phyloP scores from a whole-genome alignment of 2,329 filamentous ascomycete genomes.

The Aspergillus ibericus region DNA sequence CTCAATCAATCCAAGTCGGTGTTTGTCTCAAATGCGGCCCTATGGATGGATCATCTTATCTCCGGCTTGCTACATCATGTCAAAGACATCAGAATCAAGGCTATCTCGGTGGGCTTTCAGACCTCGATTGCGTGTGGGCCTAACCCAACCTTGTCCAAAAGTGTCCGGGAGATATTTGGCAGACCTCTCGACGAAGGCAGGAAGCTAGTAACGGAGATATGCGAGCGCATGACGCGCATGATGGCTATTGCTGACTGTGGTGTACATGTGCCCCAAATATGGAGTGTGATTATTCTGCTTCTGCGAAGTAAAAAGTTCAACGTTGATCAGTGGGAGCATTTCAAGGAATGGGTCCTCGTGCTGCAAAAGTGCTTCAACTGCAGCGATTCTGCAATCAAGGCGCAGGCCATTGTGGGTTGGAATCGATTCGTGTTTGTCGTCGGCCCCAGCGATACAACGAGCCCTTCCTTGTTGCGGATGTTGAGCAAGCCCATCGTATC shows the following conservation, averaged over 20 bases:
- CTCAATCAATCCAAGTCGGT: constrained; percentile 67
- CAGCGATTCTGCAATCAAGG: constrained; percentile 67
- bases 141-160: constrained; percentile 66
- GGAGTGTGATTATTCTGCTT: constrained; percentile 79
- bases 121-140: constrained; percentile 68
- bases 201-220: constrained; percentile 69
- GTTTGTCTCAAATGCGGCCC: constrained; percentile 67
- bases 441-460: constrained; percentile 61
- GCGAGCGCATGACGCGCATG: constrained; percentile 67
- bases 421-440: constrained; percentile 77
- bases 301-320: constrained; percentile 63
- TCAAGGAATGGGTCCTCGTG: constrained; percentile 72
- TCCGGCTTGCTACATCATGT: constrained; percentile 76
- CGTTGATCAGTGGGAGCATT: constrained; percentile 68
- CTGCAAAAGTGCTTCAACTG: constrained; percentile 84
- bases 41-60: constrained; percentile 83
- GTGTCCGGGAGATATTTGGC: constrained; percentile 57
- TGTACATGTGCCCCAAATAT: constrained; percentile 77
- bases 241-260: constrained; percentile 60
- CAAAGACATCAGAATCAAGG: constrained; percentile 72
- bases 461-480: constrained; percentile 58
- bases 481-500: constrained; percentile 68
- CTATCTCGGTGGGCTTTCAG: constrained; percentile 72
- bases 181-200: constrained; percentile 53
- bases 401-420: constrained; percentile 82